Evolutionary conservation across 140 eudicot genomes (phyloP), one percentile per base, ranked within the genome.

Genomic region (Stevia rebaudiana): DNA sequence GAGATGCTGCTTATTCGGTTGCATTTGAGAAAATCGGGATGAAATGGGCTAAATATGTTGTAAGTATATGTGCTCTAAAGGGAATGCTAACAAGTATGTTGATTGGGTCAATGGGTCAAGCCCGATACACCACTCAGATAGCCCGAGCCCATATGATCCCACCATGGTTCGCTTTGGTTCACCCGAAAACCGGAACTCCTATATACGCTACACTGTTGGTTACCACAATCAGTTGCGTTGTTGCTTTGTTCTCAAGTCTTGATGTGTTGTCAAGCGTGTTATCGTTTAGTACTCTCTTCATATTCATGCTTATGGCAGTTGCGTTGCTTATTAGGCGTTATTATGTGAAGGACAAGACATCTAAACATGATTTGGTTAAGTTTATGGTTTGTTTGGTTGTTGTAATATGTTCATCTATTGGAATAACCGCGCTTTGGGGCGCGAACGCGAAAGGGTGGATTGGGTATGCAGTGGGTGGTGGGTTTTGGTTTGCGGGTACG

Each of bases 61-160:
- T 91, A 13, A 71, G 88, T 56, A 43, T 85, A 54, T 70, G 83
- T 31, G 98, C 96, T 19, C 54, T 91, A 0, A 91, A 84, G 67
- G 98, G 98, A 7, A 91, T 91, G 98, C 83, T 90, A 5, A 84
- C 96, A 2, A 84, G 94, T 56, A 49, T 91, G 89, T 71, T 90
- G 11, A 83, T 86, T 22, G 95, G 97, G 11, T 80, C 95, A n/a
- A 76, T 90, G 84, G 97, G 97, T 3, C 97, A 90, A 64, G 94
- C 95, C 2, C 82, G 95, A 1, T 90, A 90, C 80, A 84, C 94
- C 0, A 90, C 97, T 66, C 97, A 90, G 55, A 90, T 90, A 37
- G 95, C 97, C 5, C 69, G 97, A 57, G 72, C 97, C 8, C 95
- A 90, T 61, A 85, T 90, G 97, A 90, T 90, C 63, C 97, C 97